Base-by-base conservation (phyloP, 2,329 filamentous ascomycete genomes). In the Beauveria bassiana region DNA sequence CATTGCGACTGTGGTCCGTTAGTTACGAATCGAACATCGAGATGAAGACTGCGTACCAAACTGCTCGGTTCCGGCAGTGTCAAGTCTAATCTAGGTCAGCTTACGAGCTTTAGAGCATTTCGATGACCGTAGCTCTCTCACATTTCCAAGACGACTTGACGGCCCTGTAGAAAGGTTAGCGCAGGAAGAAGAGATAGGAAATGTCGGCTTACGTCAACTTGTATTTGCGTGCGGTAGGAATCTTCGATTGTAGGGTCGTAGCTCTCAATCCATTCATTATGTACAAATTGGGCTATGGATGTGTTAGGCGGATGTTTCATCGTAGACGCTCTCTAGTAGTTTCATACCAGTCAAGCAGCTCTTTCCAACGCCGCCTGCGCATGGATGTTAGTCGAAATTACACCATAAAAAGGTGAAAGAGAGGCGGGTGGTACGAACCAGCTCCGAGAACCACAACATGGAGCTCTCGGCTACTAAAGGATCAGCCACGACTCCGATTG, bases 261-360 rank as follows among this genome's bases (percentile, higher is more conserved):
- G 73, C 86, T 90, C 75, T 96, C 91, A 72, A 96, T 93, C 90
- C 91, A 96, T 69, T 96, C 89, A 77, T 95, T 93, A 75, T 95
- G 91, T 58, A 96, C 91, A 70, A 96, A 96, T 80, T 96, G 91
- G 70, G 92, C 91, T 91, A 70, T 70, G 66, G 68, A 65, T 64
- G 61, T 49, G 61, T 62, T 65, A 61, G 50, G 3, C 18, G 57
- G 58, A 63, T 49, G 7, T 16, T 8, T 9, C 8, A 16, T 40
- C 18, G 24, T 24, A 18, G 16, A 47, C 20, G 22, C 9, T 5
- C 26, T 4, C 7, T 20, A 40, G 12, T 31, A 20, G 24, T 22
- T n/a, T 20, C 79, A 73, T 80, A 95, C 91, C 90, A 74, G 91
- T 96, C 68, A 96, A 80, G 80, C 91, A 96, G 74, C 91, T 96